Percentiles rank a stretch among this genome's conserved stretches.
Evolutionary conservation across 108 stramenopile genomes (phyloP).

Genomic region (Seminavis robusta): DNA sequence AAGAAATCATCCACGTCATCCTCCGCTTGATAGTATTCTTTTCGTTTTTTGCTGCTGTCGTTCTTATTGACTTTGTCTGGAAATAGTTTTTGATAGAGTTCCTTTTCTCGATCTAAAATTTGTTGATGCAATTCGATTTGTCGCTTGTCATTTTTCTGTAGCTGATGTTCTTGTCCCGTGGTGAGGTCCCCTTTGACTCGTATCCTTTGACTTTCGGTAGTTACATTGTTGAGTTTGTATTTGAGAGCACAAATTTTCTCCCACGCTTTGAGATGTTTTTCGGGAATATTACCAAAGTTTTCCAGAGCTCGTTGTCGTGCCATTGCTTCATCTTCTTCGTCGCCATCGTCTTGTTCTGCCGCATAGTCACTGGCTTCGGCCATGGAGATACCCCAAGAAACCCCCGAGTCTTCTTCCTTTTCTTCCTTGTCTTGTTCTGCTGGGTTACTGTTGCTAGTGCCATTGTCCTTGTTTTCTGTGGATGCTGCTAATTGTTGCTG

Average conservation of each 20-base stretch:
- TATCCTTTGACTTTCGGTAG: conserved; percentile 60
- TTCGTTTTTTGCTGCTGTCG: not conserved
- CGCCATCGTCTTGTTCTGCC: conserved; percentile 1
- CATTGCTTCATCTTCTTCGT: conserved; percentile 6
- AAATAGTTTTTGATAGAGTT: conserved; percentile 27
- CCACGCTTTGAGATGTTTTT: conserved; percentile 45
- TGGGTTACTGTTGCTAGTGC: too few relatives aligned
- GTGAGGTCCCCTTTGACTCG: conserved; percentile 62
- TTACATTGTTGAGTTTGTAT: conserved; percentile 57
- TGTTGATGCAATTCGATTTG: conserved; percentile 29
- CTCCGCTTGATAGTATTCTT: conserved; percentile 2
- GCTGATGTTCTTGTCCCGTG: conserved; percentile 62
- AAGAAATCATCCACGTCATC: conserved; percentile 68
- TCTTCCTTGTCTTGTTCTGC: too few relatives aligned
- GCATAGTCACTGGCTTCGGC: conserved; percentile 7
- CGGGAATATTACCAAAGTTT: conserved; percentile 51
- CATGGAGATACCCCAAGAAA: too few relatives aligned
- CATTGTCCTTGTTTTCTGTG: not conserved
- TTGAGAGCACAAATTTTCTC: conserved; percentile 43
- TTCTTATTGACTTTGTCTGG: not conserved
- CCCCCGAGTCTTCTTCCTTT: too few relatives aligned
- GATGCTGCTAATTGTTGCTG: too few relatives aligned
- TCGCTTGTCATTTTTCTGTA: conserved; percentile 48
- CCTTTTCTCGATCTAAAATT: conserved; percentile 39
- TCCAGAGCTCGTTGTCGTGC: conserved; percentile 20